Base-by-base conservation (phyloP, 768 basidiomycete genomes). In the Tricholoma hemisulphureum region DNA sequence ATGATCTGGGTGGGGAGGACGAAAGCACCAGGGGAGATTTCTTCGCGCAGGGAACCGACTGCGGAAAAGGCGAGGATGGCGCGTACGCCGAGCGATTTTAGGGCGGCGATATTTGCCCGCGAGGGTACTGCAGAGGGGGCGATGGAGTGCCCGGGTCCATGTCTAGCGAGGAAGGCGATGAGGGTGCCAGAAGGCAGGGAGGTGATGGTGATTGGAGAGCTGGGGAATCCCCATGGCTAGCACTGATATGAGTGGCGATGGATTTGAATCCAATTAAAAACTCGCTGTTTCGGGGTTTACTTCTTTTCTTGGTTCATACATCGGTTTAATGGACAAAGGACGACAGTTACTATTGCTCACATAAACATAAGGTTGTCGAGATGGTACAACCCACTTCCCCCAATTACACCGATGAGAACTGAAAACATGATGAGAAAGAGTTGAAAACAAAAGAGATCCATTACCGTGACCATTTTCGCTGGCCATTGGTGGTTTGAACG, bases 31-130 rank as follows among this genome's bases (percentile, higher is more conserved):
- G 95, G 95, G 29, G 84, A 71, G 72, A 98, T 92, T 66, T 97
- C 94, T 70, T 99, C 96, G 41, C 93, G 84, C 10, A 99, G 82
- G 8, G 92, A 95, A 24, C 96, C 96, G 45, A 98, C 96, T 16
- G 96, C 95, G 34, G 89, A 91, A 81, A 98, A 98, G 6, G 95
- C 94, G 62, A 98, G 78, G 69, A 98, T 84, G 50, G 86, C 91
- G 61, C 87, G 84, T 7, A 94, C 91, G 39, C 96, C 96, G 63
- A 98, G 80, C 39, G 85, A 87, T 74, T 98, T 98, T 67, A 98
- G 82, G 0, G 95, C 96, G 26, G 95, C 90, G 67, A 98, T 94
- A 80, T 98, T 99, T 61, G 96, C 96, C 52, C 92, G 86, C 0
- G 80, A 74, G 48, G 95, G 95, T 7, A 98, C 90, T 31, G 81